Conservation (phyloP, 2,329 filamentous ascomycete genomes). For the Allantophomopsis cytisporea region DNA sequence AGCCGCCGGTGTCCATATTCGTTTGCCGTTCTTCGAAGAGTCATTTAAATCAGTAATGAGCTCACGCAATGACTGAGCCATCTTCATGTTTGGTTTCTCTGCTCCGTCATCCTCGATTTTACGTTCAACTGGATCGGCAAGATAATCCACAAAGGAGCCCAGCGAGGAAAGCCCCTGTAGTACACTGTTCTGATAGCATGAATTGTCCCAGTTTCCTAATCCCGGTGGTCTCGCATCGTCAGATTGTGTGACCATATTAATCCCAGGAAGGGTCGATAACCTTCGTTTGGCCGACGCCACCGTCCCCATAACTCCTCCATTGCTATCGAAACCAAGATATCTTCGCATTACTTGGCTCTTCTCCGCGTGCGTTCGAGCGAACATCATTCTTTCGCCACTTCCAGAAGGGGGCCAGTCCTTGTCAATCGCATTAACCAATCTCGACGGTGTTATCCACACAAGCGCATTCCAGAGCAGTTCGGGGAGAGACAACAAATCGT, state of each 20-base stretch:
- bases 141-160: conserved; percentile 51
- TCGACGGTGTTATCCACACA: conserved; percentile 40
- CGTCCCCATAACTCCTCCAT: conserved; percentile 37
- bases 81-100: conserved; percentile 12
- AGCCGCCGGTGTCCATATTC: conserved; percentile 68
- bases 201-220: conserved; percentile 85
- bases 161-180: conserved; percentile 75
- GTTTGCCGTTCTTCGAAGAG: conserved; percentile 55
- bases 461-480: conserved; percentile 46
- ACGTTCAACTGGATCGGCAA: conserved; percentile 32
- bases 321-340: conserved; percentile 43
- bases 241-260: conserved; percentile 25
- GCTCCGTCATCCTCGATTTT: conserved; percentile 7
- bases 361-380: conserved; percentile 30
- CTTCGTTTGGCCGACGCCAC: conserved; percentile 44
- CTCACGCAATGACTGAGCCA: conserved; percentile 25
- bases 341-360: conserved; percentile 54
- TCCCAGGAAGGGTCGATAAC: conserved; percentile 29
- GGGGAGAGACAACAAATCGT: conserved; percentile 24
- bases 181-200: conserved; percentile 95
- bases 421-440: conserved; percentile 42
- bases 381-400: conserved; percentile 4
- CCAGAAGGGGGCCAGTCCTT: conserved; percentile 24
- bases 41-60: conserved; percentile 61
- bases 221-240: conserved; percentile 42